Evolutionary conservation across 1,284 basidiomycete genomes (phyloP), one percentile per base, ranked within the genome.

Genomic region (Malassezia sp.): DNA sequence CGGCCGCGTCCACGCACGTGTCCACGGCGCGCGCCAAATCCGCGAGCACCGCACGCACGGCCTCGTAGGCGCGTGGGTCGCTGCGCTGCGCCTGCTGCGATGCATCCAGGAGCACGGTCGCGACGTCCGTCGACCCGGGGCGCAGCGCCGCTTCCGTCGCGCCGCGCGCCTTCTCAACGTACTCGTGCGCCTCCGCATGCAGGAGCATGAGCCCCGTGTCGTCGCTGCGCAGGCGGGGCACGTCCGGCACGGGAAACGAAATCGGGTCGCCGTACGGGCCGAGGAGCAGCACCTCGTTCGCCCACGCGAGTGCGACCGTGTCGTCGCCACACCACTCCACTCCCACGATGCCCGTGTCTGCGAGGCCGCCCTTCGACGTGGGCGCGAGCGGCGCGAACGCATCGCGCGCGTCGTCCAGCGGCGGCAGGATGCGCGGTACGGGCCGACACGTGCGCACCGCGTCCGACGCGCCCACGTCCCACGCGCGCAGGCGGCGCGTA

Each of bases 311-410:
- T 2, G 88, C 77, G 21, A 97, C 83, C 0, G 88, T 87, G 71
- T 97, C 89, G 67, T 89, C 89, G 5, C 90, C 90, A 64, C 90
- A 96, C 93, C 93, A 97, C 63, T 84, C 83, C 0, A 90, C 49
- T 20, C 52, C 49, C 11, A 49, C 44, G 1, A 66, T 41, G 2
- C 63, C 66, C 10, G 62, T 61, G 21, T 52, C 52, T 10, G 56
- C 59, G 7, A 65, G 48, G 2, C 57, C 59, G 14, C 56, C 61
- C 26, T 53, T 55, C 33, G 41, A 38, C 4, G 12, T 6, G 14
- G 9, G 24, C 22, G 22, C 12, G 2, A 20, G 11, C 6, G 30
- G 20, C 1, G 32, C 38, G 23, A 42, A 15, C 7, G 37, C 43
- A 22, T 23, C 39, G 6, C 38, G 15, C 20, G 33, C 36, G 38